phyloP scores from a whole-genome alignment of 2,329 filamentous ascomycete genomes.

The Botrytis medusae region DNA sequence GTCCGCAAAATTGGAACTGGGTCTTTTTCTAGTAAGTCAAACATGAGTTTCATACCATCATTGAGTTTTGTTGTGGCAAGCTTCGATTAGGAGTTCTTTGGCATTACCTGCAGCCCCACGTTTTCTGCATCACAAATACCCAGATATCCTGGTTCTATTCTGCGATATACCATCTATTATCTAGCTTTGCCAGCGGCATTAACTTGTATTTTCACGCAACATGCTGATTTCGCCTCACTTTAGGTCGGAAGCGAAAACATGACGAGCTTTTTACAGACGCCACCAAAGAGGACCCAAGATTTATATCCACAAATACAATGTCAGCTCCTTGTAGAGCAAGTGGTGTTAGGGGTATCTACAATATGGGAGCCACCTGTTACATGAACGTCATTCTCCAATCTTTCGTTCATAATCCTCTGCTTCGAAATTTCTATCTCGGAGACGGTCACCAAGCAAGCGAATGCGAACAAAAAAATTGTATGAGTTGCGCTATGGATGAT shows the following conservation, averaged over 20 bases:
- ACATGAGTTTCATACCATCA: too few relatives aligned
- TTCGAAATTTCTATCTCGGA: constrained; percentile 88
- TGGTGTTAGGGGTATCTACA: constrained; percentile 89
- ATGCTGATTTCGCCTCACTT: constrained; percentile 15
- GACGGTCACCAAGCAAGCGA: constrained; percentile 81
- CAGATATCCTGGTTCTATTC: neutral
- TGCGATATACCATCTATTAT: neutral
- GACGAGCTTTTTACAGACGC: constrained; percentile 67
- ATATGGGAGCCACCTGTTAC: constrained; percentile 98
- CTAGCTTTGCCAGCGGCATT: neutral
- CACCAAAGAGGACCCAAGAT: constrained; percentile 70
- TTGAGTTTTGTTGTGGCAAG: neutral
- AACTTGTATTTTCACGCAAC: neutral
- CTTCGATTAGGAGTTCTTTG: neutral
- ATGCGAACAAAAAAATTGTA: constrained; percentile 63
- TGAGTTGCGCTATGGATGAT: constrained; percentile 71
- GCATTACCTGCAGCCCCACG: neutral
- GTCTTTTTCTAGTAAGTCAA: constrained; percentile 59
- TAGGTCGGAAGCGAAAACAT: constrained; percentile 71
- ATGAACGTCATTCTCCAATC: constrained; percentile 95
- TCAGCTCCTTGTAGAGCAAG: constrained; percentile 81
- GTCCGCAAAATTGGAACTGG: constrained; percentile 68
- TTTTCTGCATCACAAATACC: neutral
- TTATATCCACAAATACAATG: constrained; percentile 75
- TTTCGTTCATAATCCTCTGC: constrained; percentile 87